These are phyloP conservation scores for Citrullus mucosospermus DNA, from an alignment of 306 rosid species.

Conservation along the genomic window DNA sequence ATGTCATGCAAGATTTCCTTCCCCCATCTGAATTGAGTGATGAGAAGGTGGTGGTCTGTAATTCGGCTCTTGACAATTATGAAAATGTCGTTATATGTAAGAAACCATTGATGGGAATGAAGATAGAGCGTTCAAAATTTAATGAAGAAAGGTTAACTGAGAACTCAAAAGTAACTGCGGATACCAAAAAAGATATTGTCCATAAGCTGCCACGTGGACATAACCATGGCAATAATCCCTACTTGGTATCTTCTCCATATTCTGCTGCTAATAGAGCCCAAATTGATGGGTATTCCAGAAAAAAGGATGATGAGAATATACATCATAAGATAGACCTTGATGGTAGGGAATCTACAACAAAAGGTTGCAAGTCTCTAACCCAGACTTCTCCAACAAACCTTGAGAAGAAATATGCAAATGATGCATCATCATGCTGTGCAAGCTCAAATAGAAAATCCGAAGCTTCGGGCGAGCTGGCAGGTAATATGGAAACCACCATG, in stretches of 20 bases:
- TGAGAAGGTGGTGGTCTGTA: constrained; percentile 21
- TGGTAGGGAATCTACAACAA: constrained; percentile 13
- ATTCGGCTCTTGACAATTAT: constrained; percentile 19
- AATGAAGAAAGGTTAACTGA: constrained; percentile 12
- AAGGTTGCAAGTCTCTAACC: constrained; percentile 1
- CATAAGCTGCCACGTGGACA: constrained; percentile 11
- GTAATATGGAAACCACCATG: constrained; percentile 10
- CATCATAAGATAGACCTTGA: constrained; percentile 8
- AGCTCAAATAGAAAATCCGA: constrained; percentile 17
- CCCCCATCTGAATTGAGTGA: constrained; percentile 27
- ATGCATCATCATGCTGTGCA: constrained; percentile 21
- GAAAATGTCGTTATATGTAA: constrained; percentile 16
- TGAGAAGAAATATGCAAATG: constrained; percentile 5
- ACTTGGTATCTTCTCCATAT: constrained; percentile 19
- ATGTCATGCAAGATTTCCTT: constrained; percentile 55
- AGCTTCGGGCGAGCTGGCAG: constrained; percentile 8
- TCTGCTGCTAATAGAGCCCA: constrained; percentile 13
- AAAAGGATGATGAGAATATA: constrained; percentile 11
- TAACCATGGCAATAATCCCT: constrained; percentile 7
- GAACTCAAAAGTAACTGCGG: constrained; percentile 17
- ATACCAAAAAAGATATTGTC: constrained; percentile 11
- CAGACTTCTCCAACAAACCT: constrained; percentile 5
- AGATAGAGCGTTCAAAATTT: constrained; percentile 17
- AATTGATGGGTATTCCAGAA: constrained; percentile 14
- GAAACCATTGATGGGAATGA: constrained; percentile 17